Evolutionary conservation across 2,329 filamentous ascomycete species (phyloP), one percentile per base, ranked within the genome.

Genomic region (Penicillium occitanis): DNA sequence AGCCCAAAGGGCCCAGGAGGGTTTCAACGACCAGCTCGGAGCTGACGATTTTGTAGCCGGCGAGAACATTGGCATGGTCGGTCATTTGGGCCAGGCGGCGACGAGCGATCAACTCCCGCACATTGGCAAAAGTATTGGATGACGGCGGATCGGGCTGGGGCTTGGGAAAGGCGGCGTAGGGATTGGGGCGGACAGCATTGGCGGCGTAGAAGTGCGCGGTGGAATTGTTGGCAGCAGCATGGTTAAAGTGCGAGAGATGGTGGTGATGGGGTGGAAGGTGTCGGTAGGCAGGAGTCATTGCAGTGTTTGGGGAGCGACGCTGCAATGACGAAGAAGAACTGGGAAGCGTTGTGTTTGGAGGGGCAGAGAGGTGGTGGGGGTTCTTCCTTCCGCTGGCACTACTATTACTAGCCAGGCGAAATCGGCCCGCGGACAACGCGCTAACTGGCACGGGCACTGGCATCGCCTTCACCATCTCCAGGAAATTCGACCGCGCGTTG

Each of bases 401-500:
- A 8, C 35, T 40, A 25, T 10, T 19, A 35, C 35, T 40, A 33
- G 50, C 7, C 51, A 13, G 51, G 50, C 53, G 64, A 61, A 61
- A 35, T 25, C 71, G 71, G 70, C 69, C 55, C 25, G 64, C 63
- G 37, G 68, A 37, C 69, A 72, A 70, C 66, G 75, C 73, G 73
- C 75, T 74, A 60, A 30, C 57, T 60, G 46, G 11, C 73, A 76
- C 7, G 25, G 25, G 25, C 25, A 73, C 65, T 35, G 33, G 33
- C 33, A 35, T 11, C 33, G 75, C 76, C 74, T 78, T 79, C 68
- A 82, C 78, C 70, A 76, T 79, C 69, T 82, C 80, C 64, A 84
- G 76, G 77, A 83, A 84, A 76, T 82, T 82, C 68, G 81, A 79
- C 68, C 78, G 76, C 68, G 78, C 77, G 72, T 84, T 82, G 77